Evolutionary conservation across 2,329 filamentous ascomycete species (phyloP), one percentile per base, ranked within the genome.

Genomic region (Cordyceps cicadae): DNA sequence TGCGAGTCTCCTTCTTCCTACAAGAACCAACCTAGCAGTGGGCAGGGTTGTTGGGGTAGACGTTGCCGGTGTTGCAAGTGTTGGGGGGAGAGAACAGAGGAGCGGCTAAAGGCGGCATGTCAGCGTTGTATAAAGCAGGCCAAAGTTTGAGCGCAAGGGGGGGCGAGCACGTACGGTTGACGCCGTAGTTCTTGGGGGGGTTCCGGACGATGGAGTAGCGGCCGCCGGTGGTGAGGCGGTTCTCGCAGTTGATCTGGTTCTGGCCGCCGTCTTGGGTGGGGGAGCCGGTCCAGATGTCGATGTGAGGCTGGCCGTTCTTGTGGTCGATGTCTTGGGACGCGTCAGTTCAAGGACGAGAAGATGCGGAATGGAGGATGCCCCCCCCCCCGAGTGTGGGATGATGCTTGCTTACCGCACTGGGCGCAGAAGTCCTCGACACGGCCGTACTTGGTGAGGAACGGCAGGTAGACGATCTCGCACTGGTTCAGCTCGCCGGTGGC

Each of bases 211-310:
- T 66, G 24, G 59, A 62, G 62, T 63, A 66, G 34, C 63, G 59
- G 9, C 64, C 63, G 19, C 63, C 63, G 11, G 62, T 51, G 6
- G 64, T 66, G 45, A 66, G 64, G 19, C 52, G 59, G 61, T 66
- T 55, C 62, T 66, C 64, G 26, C 64, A 66, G 58, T 65, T 59
- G 48, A 66, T 66, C 62, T 66, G 64, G 62, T 56, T 60, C 50
- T 65, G 62, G n/a, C 64, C 64, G 11, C 64, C 64, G 37, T 62
- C 62, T n/a, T 43, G 32, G 24, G 43, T 59, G 61, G 49, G 54
- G 19, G 64, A 66, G 21, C 64, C 64, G 21, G 64, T 66, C 64
- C 64, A 66, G 52, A 66, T 64, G 37, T 66, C 64, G 43, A 66
- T 66, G 58, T 66, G 64, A 59, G 54, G 59, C 54, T 66, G 63